phyloP scores from a whole-genome alignment of 179 eudicot species.

The Corrigiola litoralis region DNA sequence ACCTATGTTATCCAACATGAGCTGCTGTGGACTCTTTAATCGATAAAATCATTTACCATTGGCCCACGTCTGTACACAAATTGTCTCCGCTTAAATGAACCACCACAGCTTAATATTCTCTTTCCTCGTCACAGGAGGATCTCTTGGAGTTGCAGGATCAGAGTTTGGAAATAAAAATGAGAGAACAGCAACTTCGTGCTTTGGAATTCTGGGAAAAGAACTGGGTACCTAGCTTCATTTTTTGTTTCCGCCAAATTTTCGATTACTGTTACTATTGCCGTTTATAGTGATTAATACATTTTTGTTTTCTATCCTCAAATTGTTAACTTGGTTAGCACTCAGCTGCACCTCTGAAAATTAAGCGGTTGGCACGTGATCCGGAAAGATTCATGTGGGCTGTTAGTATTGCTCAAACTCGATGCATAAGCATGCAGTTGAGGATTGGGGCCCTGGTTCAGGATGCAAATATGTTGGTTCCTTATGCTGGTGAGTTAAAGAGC shows the following conservation, averaged over 20 bases:
- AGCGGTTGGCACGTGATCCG: slow-evolving; percentile 80
- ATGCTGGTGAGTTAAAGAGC: slow-evolving; percentile 65
- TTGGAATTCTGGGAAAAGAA: slow-evolving; percentile 95
- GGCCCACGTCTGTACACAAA: not conserved
- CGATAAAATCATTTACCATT: not conserved
- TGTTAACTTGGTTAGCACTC: slow-evolving; percentile 53
- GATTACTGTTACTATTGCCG: slow-evolving; percentile 3
- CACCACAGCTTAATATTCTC: slow-evolving; percentile 9
- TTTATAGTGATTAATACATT: not conserved
- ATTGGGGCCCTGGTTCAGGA: slow-evolving; percentile 83
- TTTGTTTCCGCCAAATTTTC: slow-evolving; percentile 3
- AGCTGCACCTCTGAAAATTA: slow-evolving; percentile 85
- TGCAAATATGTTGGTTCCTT: slow-evolving; percentile 85
- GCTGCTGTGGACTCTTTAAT: not conserved
- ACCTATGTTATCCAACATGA: not conserved
- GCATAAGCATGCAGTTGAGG: slow-evolving; percentile 65
- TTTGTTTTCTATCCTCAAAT: slow-evolving; percentile 10
- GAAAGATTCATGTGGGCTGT: slow-evolving; percentile 95
- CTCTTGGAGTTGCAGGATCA: slow-evolving; percentile 82
- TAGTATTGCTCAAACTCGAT: slow-evolving; percentile 82
- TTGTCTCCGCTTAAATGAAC: not conserved
- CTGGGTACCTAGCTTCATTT: slow-evolving; percentile 53
- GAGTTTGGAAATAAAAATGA: slow-evolving; percentile 59
- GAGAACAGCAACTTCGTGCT: slow-evolving; percentile 65
- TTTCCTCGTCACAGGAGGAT: slow-evolving; percentile 61